Base-by-base conservation (phyloP, 768 basidiomycete species). In the Galerina marginata region DNA sequence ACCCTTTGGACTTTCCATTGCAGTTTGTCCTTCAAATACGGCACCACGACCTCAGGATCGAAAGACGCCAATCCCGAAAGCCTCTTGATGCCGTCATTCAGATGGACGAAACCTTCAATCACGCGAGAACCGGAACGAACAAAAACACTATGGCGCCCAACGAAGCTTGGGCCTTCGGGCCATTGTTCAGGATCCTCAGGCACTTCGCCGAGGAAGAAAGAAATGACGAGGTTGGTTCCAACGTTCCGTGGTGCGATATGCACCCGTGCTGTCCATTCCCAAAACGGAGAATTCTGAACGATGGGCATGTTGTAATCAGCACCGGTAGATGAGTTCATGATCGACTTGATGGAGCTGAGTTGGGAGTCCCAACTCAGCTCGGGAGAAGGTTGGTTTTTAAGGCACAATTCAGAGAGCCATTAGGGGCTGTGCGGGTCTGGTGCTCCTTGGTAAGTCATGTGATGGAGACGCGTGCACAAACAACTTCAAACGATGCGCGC, bases 121-220 rank as follows among this genome's bases (percentile, higher is more conserved):
- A 46, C 20, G 66, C 67, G 9, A 53, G 16, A 12, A 0, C 38
- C 58, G 23, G 63, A 67, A 39, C 67, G 69, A 20, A 77, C 79
- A 61, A 83, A 83, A 20, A 74, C 77, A 58, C 74, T 68, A 66
- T 79, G 78, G 0, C 76, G 70, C n/a, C 81, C 84, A 38, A 82
- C 79, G 62, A 78, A 77, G 49, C 70, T 67, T 2, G 71, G 59
- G 53, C 70, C 67, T 6, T 62, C 59, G 43, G 66, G 71, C 82
- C 82, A 83, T 11, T 77, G 63, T n/a, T 60, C 56, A 4, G 75
- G 69, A 51, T 82, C 74, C 14, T 66, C 68, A 10, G 78, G 78
- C 20, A 77, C 75, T 4, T 60, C 62, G 2, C 81, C 83, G 6
- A 86, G 69, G 78, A 85, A 85, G 51, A 86, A 60, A 15, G 79